phyloP scores from a whole-genome alignment of 2,329 filamentous ascomycete genomes.

The Graphilbum fragrans region DNA sequence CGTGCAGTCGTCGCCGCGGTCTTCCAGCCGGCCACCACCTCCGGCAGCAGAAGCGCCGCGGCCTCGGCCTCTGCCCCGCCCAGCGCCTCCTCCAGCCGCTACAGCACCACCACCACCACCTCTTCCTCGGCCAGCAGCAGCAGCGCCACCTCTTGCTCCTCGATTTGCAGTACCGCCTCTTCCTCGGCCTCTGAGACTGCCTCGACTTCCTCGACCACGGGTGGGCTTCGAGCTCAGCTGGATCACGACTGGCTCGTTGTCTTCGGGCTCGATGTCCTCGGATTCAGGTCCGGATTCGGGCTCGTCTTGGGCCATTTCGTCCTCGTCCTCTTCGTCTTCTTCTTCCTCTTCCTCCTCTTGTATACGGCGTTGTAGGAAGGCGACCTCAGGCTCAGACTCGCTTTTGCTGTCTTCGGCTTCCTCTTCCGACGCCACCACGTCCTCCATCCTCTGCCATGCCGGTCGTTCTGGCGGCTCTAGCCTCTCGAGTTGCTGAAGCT shows the following conservation, averaged over 20 bases:
- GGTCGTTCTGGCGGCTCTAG: not conserved
- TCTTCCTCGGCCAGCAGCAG: constrained; percentile 8
- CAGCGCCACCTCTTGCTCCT: constrained; percentile 3
- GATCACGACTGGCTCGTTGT: not conserved
- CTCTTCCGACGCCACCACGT: not conserved
- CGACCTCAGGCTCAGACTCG: not conserved
- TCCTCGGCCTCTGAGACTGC: not conserved
- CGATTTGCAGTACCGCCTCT: not conserved
- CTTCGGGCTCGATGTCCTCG: too few relatives aligned
- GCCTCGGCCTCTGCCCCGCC: constrained; percentile 1
- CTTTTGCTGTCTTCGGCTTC: constrained; percentile 2
- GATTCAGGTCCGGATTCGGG: not conserved
- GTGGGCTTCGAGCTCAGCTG: not conserved
- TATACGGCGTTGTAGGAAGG: too few relatives aligned
- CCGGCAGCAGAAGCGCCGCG: constrained; percentile 15
- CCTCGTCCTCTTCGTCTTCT: too few relatives aligned
- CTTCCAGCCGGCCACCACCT: constrained; percentile 25
- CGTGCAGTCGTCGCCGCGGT: constrained; percentile 38
- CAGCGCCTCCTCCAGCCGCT: constrained; percentile 5
- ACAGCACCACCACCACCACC: constrained; percentile 7
- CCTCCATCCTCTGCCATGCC: not conserved
- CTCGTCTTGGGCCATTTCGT: too few relatives aligned
- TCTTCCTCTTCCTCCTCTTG: constrained; percentile 1
- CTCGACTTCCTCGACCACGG: not conserved
- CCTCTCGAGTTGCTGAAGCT: not conserved